phyloP scores from a whole-genome alignment of 441 rosid species.

The Viola pubescens region DNA sequence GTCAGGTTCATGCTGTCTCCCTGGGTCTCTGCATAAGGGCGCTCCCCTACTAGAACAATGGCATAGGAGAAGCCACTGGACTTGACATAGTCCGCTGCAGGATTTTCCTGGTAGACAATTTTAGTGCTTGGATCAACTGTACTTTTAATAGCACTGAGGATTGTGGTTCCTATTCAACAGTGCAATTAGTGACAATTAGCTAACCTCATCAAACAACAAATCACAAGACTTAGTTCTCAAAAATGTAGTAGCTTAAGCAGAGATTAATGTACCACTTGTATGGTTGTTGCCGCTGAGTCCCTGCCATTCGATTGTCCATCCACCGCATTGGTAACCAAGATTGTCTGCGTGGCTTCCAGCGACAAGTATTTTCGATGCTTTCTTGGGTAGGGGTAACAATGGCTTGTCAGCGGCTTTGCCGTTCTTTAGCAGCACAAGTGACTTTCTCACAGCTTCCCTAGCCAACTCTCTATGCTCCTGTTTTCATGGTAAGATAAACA shows the following conservation, averaged over 20 bases:
- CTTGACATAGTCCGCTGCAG: constrained; percentile 32
- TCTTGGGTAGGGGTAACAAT: constrained; percentile 52
- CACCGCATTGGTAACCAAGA: constrained; percentile 67
- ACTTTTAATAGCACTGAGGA: constrained; percentile 42
- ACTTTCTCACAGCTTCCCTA: constrained; percentile 63
- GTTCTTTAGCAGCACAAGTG: constrained; percentile 58
- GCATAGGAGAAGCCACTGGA: constrained; percentile 40
- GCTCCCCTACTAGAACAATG: constrained; percentile 59
- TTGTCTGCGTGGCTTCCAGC: constrained; percentile 65
- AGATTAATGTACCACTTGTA: constrained; percentile 30
- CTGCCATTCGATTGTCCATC: constrained; percentile 67
- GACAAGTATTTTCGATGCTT: constrained; percentile 44
- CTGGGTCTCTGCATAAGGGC: constrained; percentile 46
- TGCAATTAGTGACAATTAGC: background rate
- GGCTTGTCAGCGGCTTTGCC: constrained; percentile 34
- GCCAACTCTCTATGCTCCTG: constrained; percentile 68
- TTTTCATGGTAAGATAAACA: background rate
- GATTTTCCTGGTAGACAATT: constrained; percentile 41
- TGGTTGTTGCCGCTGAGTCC: constrained; percentile 54
- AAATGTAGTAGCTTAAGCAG: too few species aligned
- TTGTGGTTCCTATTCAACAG: constrained; percentile 45
- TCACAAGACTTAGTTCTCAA: background rate
- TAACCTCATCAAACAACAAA: background rate
- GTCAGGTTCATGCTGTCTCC: constrained; percentile 54
- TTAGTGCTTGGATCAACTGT: constrained; percentile 37